Evolutionary conservation across 768 basidiomycete species (phyloP).

Genomic region (Agrocybe praecox): DNA sequence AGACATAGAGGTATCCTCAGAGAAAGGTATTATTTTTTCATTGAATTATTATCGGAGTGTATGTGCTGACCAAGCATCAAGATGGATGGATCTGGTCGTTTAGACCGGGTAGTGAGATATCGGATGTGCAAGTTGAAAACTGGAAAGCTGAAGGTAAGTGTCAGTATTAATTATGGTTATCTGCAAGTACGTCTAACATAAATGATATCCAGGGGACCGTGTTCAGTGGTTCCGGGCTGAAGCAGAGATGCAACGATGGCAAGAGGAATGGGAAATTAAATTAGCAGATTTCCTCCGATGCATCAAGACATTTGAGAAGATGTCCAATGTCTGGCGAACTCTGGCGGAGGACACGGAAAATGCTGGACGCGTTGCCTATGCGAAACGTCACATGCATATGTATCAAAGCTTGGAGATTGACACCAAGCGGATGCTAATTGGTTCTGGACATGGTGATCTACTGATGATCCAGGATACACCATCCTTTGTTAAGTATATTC

Average conservation of each 20-base stretch:
- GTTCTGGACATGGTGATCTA: background rate
- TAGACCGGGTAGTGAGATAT: background rate
- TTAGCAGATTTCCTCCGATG: background rate
- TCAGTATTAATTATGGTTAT: background rate
- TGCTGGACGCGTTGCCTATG: background rate
- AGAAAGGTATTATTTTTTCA: background rate
- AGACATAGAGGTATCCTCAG: too few relatives aligned
- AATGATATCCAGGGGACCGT: conserved; percentile 20
- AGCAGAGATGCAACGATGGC: conserved; percentile 28
- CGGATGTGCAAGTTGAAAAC: background rate
- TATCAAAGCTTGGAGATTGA: background rate
- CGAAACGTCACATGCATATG: background rate
- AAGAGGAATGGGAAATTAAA: conserved; percentile 17
- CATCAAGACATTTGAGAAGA: background rate
- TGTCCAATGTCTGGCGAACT: background rate
- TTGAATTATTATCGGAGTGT: background rate
- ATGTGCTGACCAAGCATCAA: background rate
- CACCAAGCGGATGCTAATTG: background rate
- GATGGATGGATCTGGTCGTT: conserved; percentile 9
- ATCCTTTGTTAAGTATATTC: too few relatives aligned
- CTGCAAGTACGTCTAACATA: background rate
- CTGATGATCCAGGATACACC: background rate
- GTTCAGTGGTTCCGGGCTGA: conserved; percentile 30
- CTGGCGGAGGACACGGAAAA: background rate
- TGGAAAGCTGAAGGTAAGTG: conserved; percentile 3